phyloP scores from a whole-genome alignment of 148 eudicot species.

The Chenopodium suecicum region DNA sequence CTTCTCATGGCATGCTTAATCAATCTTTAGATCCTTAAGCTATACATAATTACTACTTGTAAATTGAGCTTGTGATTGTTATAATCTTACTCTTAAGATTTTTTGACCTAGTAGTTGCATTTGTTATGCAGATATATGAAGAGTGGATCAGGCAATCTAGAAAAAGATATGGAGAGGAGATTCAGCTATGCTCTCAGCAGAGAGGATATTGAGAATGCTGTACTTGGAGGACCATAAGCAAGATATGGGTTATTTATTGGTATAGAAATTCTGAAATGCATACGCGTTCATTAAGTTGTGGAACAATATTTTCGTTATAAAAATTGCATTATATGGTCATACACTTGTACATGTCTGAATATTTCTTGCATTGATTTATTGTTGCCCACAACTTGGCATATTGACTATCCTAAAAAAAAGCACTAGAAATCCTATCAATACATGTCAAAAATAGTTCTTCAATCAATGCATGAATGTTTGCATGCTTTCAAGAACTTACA shows the following conservation, averaged over 20 bases:
- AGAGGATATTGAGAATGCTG: slow-evolving; percentile 96
- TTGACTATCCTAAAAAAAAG: background rate
- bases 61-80: background rate
- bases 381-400: background rate
- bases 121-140: slow-evolving; percentile 65
- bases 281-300: slow-evolving; percentile 1
- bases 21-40: background rate
- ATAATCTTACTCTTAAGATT: background rate
- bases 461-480: background rate
- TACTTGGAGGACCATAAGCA: slow-evolving; percentile 88
- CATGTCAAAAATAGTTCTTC: background rate
- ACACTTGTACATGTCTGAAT: slow-evolving; percentile 10
- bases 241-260: background rate
- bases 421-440: background rate
- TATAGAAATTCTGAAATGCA: slow-evolving; percentile 10
- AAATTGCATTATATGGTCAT: background rate
- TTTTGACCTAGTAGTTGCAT: background rate
- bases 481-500: background rate
- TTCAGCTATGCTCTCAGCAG: slow-evolving; percentile 94
- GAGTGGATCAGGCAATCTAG: slow-evolving; percentile 84
- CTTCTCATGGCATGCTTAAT: background rate
- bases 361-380: slow-evolving; percentile 1
- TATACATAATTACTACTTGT: background rate
- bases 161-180: slow-evolving; percentile 91
- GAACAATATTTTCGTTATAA: background rate